A percentile compares a stretch with the other conserved stretches of the same genome.
phyloP scores from a whole-genome alignment of 2,329 filamentous ascomycete species.

The Camillea tinctor region DNA sequence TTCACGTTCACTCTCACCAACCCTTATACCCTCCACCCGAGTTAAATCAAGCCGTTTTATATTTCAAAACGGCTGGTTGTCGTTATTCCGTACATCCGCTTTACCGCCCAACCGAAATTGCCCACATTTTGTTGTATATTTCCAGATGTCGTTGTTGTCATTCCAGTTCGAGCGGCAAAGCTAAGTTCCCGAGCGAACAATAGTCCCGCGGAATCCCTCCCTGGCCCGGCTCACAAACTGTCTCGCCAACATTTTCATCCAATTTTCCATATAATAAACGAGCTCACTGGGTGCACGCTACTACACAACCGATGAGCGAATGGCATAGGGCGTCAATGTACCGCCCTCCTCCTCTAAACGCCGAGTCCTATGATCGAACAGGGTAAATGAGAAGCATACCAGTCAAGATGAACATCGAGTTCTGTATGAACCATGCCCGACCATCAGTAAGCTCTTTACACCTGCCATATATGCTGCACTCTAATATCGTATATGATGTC shows the following conservation, averaged over 20 bases:
- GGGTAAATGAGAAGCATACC: conserved; percentile 1
- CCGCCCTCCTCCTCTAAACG: conserved; percentile 11
- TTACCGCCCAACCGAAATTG: not conserved
- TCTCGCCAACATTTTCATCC: conserved; percentile 8
- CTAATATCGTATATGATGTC: conserved; percentile 15
- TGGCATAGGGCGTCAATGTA: conserved; percentile 16
- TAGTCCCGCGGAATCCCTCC: not conserved
- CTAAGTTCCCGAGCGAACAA: not conserved
- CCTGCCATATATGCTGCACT: conserved; percentile 15
- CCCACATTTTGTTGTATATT: not conserved
- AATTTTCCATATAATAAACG: conserved; percentile 7
- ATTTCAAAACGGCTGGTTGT: not conserved
- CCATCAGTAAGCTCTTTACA: conserved; percentile 5
- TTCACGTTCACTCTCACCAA: not conserved
- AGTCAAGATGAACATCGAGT: not conserved
- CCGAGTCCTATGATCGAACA: conserved; percentile 8
- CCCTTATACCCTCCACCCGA: too few relatives aligned
- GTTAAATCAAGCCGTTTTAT: not conserved
- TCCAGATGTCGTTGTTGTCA: not conserved
- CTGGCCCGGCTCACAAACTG: not conserved
- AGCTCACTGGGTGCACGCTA: conserved; percentile 8
- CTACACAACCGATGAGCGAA: conserved; percentile 15
- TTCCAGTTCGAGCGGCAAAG: not conserved
- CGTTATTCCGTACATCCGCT: not conserved
- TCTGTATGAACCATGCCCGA: not conserved